phyloP scores from a whole-genome alignment of 257 asterid species.

The Euphrasia confusa region DNA sequence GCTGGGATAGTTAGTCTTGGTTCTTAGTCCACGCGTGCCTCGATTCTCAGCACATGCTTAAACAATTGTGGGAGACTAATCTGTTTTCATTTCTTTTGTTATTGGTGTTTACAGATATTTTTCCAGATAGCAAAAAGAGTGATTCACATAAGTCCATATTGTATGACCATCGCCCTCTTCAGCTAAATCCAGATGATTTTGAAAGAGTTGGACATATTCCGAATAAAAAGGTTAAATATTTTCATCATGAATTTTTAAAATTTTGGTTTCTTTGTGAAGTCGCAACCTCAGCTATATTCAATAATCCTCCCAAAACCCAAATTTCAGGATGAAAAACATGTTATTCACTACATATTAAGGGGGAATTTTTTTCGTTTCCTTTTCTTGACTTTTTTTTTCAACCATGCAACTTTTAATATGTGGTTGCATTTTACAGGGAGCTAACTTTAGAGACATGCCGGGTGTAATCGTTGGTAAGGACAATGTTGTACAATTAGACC shows the following conservation, averaged over 20 bases:
- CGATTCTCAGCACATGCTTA: neutral
- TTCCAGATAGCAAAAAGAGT: neutral
- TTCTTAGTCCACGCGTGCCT: neutral
- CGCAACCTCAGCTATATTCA: too few species aligned
- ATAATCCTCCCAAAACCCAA: too few species aligned
- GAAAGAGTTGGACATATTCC: slow-evolving; percentile 10
- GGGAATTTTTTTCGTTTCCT: neutral
- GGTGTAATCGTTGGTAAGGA: neutral
- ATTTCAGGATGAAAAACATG: too few species aligned
- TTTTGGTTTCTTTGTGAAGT: too few species aligned
- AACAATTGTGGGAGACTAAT: neutral
- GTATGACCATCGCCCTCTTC: slow-evolving; percentile 8
- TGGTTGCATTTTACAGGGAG: slow-evolving; percentile 4
- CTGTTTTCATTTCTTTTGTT: neutral
- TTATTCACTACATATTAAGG: neutral
- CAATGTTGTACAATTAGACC: neutral
- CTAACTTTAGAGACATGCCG: slow-evolving; percentile 1
- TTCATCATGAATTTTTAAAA: too few species aligned
- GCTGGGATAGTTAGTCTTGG: neutral
- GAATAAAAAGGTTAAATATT: neutral
- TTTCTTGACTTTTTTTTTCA: neutral
- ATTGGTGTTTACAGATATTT: neutral
- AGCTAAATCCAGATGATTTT: slow-evolving; percentile 6
- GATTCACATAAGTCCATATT: neutral
- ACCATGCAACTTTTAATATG: too few species aligned